A percentile compares a stretch with the other conserved stretches of the same genome.
Conservation (phyloP, 177 flowering plant species). For the Telopea speciosissima region DNA sequence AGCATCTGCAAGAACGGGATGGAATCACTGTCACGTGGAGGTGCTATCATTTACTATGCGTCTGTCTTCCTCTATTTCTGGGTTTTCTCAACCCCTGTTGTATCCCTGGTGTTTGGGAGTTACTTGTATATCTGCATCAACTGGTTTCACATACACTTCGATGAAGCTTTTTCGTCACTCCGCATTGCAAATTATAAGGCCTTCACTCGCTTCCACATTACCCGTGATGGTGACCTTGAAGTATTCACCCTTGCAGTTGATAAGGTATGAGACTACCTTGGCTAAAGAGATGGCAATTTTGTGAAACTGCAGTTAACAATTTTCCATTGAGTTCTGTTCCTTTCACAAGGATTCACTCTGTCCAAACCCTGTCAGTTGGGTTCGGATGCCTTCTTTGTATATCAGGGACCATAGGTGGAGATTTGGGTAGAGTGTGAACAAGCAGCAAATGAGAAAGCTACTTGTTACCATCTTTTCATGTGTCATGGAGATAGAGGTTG, state of each 20-base stretch:
- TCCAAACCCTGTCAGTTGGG: neutral
- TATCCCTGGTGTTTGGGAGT: constrained; percentile 91
- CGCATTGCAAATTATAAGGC: constrained; percentile 97
- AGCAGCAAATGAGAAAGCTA: neutral
- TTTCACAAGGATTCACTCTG: neutral
- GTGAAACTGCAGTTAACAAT: neutral
- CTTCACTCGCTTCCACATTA: constrained; percentile 89
- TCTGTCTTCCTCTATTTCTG: constrained; percentile 93
- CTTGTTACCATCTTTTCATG: too few relatives aligned
- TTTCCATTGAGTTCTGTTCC: neutral
- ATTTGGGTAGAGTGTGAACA: neutral
- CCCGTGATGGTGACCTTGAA: constrained; percentile 73
- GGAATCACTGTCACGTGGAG: constrained; percentile 75
- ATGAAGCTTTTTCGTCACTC: constrained; percentile 98
- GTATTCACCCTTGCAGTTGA: constrained; percentile 96
- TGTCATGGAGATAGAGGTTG: neutral
- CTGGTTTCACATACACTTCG: constrained; percentile 97
- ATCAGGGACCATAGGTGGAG: neutral
- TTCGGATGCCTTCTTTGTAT: neutral
- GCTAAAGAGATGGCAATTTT: neutral
- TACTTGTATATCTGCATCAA: constrained; percentile 93
- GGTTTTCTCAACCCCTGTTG: constrained; percentile 98
- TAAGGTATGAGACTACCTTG: constrained; percentile 45
- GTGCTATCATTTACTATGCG: constrained; percentile 75
- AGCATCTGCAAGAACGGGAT: constrained; percentile 84